Conservation (phyloP, 352 stramenopile species). For the Saprolegnia diclina region DNA sequence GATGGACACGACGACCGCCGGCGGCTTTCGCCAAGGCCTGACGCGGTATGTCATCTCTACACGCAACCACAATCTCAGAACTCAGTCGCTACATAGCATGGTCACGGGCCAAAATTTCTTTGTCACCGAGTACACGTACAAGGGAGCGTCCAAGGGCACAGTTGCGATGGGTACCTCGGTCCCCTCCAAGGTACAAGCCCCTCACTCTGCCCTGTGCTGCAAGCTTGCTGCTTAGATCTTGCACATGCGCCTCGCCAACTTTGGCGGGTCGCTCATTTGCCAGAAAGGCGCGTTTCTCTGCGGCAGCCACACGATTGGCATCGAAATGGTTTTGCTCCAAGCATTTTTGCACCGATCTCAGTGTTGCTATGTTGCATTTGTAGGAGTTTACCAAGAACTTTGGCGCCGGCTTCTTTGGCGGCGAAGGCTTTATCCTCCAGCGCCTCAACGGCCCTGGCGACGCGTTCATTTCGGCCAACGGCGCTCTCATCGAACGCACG, state of each 20-base stretch:
- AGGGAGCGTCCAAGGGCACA: conserved; percentile 50
- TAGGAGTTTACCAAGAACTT: conserved; percentile 89
- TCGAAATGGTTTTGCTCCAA: conserved; percentile 70
- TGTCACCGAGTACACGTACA: conserved; percentile 66
- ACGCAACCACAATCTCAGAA: not conserved
- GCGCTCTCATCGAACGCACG: conserved; percentile 82
- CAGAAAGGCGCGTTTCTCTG: conserved; percentile 91
- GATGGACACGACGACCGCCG: conserved; percentile 89
- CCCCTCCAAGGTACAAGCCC: conserved; percentile 43
- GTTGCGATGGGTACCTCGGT: conserved; percentile 88
- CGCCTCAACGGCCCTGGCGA: conserved; percentile 85
- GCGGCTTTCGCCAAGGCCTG: conserved; percentile 81
- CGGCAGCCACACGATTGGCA: conserved; percentile 86
- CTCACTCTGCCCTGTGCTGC: not conserved
- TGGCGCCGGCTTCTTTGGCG: conserved; percentile 90
- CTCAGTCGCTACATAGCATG: conserved; percentile 34
- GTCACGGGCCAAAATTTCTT: conserved; percentile 82
- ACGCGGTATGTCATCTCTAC: conserved; percentile 66
- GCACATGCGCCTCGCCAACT: conserved; percentile 81
- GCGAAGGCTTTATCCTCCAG: conserved; percentile 93
- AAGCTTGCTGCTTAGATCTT: conserved; percentile 69
- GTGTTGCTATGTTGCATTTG: not conserved
- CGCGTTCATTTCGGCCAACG: conserved; percentile 88
- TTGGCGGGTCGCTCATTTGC: conserved; percentile 84
- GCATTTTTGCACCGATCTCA: no score